Evolutionary conservation across 169 alveolate species (phyloP).

Genomic region (Theileria parva): DNA sequence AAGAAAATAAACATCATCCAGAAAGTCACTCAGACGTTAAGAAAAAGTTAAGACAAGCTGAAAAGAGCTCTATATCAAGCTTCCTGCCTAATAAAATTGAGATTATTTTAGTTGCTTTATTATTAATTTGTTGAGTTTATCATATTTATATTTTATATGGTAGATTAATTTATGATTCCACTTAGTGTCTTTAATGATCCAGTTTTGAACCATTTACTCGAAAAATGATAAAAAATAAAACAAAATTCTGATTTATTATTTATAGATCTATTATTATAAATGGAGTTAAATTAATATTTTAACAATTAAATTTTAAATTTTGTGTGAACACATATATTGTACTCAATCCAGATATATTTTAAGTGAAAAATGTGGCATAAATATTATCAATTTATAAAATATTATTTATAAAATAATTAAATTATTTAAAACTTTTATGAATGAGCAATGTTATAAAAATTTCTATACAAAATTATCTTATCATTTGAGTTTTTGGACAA

Average conservation of each 20-base stretch:
- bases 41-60: background rate
- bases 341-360: background rate
- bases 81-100: background rate
- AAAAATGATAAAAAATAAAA: too few species aligned
- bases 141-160: too few species aligned
- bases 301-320: too few species aligned
- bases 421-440: background rate
- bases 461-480: too few species aligned
- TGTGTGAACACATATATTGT: background rate
- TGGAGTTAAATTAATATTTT: background rate
- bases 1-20: background rate
- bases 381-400: too few species aligned
- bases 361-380: background rate
- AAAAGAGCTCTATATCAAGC: background rate
- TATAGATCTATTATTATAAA: background rate
- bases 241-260: too few species aligned
- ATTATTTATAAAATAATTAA: too few species aligned
- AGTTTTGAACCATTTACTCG: background rate
- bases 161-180: background rate
- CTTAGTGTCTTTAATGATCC: background rate
- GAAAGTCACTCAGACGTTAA: background rate
- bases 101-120: background rate
- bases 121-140: background rate
- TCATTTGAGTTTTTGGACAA: background rate
- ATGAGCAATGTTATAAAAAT: background rate